A percentile compares a stretch with the other conserved stretches of the same genome.
These are phyloP conservation scores for Colletotrichum sojae DNA, from an alignment of 2,329 filamentous ascomycete species.

Conservation along the genomic window DNA sequence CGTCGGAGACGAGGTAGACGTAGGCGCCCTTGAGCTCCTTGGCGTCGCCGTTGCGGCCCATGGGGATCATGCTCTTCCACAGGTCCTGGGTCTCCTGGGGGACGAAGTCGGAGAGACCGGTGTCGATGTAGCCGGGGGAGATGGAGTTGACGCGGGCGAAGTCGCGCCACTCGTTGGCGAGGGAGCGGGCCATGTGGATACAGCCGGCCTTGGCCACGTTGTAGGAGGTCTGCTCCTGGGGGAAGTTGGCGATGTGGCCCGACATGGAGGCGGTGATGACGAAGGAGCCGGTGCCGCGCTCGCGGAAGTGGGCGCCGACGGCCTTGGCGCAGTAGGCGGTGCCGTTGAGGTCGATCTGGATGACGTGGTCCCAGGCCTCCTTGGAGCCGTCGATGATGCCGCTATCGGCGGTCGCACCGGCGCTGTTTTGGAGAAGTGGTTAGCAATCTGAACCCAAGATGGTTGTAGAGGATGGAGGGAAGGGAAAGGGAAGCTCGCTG, in stretches of 20 bases:
- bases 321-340: slow-evolving; percentile 79
- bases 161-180: slow-evolving; percentile 77
- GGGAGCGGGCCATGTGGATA: slow-evolving; percentile 60
- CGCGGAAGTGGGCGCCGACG: slow-evolving; percentile 75
- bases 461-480: background rate
- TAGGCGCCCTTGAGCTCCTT: slow-evolving; percentile 85
- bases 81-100: slow-evolving; percentile 76
- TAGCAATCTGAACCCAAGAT: slow-evolving; percentile 3
- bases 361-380: slow-evolving; percentile 76
- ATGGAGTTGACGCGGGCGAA: slow-evolving; percentile 77
- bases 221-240: slow-evolving; percentile 77
- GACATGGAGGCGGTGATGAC: slow-evolving; percentile 80
- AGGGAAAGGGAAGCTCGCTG: background rate
- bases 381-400: slow-evolving; percentile 78
- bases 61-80: slow-evolving; percentile 82
- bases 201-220: slow-evolving; percentile 75
- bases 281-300: slow-evolving; percentile 74
- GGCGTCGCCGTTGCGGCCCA: slow-evolving; percentile 77
- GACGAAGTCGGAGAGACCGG: slow-evolving; percentile 77
- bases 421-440: slow-evolving; percentile 51
- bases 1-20: slow-evolving; percentile 82
- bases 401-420: slow-evolving; percentile 77
- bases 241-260: slow-evolving; percentile 79
- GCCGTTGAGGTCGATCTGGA: slow-evolving; percentile 75
- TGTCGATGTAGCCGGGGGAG: slow-evolving; percentile 78